phyloP scores from a whole-genome alignment of 192 early-diverging fungal species.

The Backusella psychrophila region DNA sequence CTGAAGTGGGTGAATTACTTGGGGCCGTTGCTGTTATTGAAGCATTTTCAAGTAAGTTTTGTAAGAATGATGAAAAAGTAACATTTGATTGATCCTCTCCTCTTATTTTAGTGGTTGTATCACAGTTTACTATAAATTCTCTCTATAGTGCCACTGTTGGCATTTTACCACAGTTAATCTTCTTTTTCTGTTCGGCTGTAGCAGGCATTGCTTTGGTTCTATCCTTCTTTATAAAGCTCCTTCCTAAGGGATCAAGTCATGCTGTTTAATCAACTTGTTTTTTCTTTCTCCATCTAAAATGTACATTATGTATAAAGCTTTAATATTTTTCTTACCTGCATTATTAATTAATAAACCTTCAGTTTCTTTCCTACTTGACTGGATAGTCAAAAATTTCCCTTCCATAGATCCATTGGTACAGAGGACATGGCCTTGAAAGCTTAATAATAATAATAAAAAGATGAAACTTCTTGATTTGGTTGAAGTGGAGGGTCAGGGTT shows the following conservation, averaged over 20 bases:
- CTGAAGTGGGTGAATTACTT: constrained; percentile 47
- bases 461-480: no score
- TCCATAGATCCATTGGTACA: no score
- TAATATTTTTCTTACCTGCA: neutral
- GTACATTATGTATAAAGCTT: neutral
- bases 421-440: no score
- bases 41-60: constrained; percentile 32
- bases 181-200: neutral
- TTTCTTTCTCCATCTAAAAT: neutral
- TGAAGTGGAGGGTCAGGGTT: no score
- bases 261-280: neutral
- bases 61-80: neutral
- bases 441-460: no score
- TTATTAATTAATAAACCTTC: neutral
- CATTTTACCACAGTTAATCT: neutral
- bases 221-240: neutral
- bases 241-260: neutral
- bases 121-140: constrained; percentile 41
- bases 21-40: constrained; percentile 49
- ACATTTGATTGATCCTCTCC: neutral
- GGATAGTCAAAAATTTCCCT: no score
- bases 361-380: no score
- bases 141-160: constrained; percentile 43
- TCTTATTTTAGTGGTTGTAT: constrained; percentile 22
- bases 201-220: neutral